Conservation (phyloP, 352 stramenopile species). For the Phytophthora rubi region DNA sequence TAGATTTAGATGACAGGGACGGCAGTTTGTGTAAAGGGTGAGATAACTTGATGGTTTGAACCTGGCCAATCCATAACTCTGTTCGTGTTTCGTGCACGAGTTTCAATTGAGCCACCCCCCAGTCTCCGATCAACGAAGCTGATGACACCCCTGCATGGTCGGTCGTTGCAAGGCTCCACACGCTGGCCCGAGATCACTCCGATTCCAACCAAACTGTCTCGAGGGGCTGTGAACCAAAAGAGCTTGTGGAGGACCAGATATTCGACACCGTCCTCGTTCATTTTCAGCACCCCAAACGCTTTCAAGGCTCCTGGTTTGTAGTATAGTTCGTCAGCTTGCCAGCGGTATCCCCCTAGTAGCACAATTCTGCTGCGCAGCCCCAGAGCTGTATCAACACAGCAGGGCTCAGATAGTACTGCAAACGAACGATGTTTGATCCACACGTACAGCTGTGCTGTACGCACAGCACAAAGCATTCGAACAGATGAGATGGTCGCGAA, state of each 20-base stretch:
- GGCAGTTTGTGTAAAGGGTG: too few relatives aligned
- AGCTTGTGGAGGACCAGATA: constrained; percentile 12
- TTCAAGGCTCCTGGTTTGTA: constrained; percentile 9
- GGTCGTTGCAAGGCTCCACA: constrained; percentile 2
- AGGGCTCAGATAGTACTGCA: constrained; percentile 5
- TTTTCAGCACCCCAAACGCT: constrained; percentile 13
- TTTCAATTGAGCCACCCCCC: not conserved
- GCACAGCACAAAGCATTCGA: constrained; percentile 2
- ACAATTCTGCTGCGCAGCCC: constrained; percentile 10
- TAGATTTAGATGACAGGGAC: too few relatives aligned
- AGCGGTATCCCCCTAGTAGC: constrained; percentile 8
- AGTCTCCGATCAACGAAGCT: constrained; percentile 7
- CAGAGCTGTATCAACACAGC: constrained; percentile 17
- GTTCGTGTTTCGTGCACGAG: too few relatives aligned
- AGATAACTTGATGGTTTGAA: too few relatives aligned
- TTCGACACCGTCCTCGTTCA: constrained; percentile 7
- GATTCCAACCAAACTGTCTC: constrained; percentile 6
- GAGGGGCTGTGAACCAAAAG: constrained; percentile 10
- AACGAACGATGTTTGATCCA: constrained; percentile 14
- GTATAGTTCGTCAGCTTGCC: constrained; percentile 4
- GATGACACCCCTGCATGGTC: not conserved
- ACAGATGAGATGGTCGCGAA: constrained; percentile 10
- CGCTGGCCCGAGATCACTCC: constrained; percentile 1
- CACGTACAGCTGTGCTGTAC: too few relatives aligned
- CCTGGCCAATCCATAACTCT: too few relatives aligned